phyloP scores from a whole-genome alignment of 2,329 filamentous ascomycete species.

The Cladophialophora exuberans region DNA sequence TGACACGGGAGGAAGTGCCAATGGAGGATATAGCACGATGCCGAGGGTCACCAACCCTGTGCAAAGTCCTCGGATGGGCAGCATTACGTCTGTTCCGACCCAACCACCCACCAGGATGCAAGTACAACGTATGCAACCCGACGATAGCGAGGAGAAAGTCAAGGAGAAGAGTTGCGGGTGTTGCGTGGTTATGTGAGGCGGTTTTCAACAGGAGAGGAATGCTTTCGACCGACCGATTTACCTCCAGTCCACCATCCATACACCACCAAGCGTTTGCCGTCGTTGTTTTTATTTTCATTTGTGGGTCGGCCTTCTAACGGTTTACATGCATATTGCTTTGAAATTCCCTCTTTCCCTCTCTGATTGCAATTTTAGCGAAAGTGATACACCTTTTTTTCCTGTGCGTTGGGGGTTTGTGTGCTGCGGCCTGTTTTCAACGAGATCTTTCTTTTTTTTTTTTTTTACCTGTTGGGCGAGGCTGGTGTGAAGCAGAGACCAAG shows the following conservation, averaged over 20 bases:
- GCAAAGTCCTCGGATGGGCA: constrained; percentile 25
- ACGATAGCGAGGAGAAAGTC: constrained; percentile 58
- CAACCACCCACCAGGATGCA: constrained; percentile 38
- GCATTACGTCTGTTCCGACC: constrained; percentile 36
- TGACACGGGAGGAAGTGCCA: constrained; percentile 47
- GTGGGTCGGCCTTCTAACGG: constrained; percentile 5
- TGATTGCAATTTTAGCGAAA: constrained; percentile 30
- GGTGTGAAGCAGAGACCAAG: background rate
- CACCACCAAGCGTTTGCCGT: background rate
- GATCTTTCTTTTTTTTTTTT: no score
- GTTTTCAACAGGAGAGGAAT: background rate
- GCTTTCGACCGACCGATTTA: no score
- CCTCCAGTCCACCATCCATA: no score
- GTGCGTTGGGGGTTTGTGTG: background rate
- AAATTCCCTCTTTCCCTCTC: no score
- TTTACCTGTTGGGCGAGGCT: background rate
- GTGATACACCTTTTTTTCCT: constrained; percentile 16
- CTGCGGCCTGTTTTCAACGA: no score
- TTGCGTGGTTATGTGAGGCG: constrained; percentile 72
- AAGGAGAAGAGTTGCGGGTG: constrained; percentile 68
- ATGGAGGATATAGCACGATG: constrained; percentile 53
- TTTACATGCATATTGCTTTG: constrained; percentile 3
- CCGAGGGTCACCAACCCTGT: constrained; percentile 47
- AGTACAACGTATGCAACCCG: constrained; percentile 51
- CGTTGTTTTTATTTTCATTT: constrained; percentile 20